phyloP scores from a whole-genome alignment of 176 grass and related monocot genomes.

The Canna indica region DNA sequence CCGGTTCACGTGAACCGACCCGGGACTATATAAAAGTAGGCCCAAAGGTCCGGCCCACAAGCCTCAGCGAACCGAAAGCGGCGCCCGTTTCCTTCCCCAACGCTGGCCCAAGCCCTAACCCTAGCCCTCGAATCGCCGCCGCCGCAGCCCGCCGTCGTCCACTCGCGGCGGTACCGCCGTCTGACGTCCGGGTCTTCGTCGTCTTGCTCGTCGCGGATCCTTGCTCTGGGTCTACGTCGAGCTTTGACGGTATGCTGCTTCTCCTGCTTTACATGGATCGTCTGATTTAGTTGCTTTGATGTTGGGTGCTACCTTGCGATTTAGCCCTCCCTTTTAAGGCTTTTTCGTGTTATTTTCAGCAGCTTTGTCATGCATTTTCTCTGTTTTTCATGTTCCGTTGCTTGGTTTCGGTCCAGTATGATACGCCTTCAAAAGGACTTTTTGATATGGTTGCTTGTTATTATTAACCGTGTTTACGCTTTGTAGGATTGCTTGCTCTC shows the following conservation, averaged over 20 bases:
- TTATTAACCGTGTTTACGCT: background rate
- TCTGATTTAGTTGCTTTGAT: too few relatives aligned
- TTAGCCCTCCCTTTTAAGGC: background rate
- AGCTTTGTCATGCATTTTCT: background rate
- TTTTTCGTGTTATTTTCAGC: background rate
- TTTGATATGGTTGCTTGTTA: background rate
- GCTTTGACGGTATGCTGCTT: background rate
- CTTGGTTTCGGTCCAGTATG: background rate
- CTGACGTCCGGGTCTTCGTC: background rate
- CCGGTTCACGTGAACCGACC: background rate
- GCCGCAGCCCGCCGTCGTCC: background rate
- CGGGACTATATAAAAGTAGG: background rate
- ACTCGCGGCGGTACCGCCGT: conserved; percentile 3
- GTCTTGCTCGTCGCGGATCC: background rate
- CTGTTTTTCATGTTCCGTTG: background rate
- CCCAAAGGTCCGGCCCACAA: conserved; percentile 5
- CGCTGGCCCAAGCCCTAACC: conserved; percentile 10
- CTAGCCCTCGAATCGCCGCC: background rate
- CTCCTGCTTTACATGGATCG: background rate
- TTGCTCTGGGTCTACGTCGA: background rate
- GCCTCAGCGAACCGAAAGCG: background rate
- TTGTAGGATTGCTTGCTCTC: background rate
- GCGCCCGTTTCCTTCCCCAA: background rate
- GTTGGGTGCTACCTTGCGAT: too few relatives aligned
- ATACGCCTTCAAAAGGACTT: background rate